Base-by-base conservation (phyloP, 2,329 filamentous ascomycete species). In the Fusarium euwallaceae region DNA sequence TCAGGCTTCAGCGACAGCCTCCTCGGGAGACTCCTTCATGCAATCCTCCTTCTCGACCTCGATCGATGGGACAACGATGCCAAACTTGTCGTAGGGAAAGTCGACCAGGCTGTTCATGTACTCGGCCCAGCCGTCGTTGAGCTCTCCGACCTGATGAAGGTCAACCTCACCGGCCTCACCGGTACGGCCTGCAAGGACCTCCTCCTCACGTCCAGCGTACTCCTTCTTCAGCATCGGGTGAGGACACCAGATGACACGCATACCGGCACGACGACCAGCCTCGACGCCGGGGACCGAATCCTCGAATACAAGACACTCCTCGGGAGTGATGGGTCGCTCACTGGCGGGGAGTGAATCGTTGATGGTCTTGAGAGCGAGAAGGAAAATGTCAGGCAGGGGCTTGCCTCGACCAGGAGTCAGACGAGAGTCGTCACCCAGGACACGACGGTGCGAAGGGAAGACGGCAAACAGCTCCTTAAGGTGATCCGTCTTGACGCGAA, bases 231-330 rank as follows among this genome's bases (percentile, higher is more conserved):
- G 85, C 79, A 91, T 94, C 1, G 91, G 90, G 83, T 98, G 95
- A 27, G 97, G 97, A 77, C 91, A 93, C 97, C 97, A 99, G 1
- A 98, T 88, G 14, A 97, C 95, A 75, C 96, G 91, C 96, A 98
- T 98, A 0, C 96, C 96, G 0, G 97, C 97, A 75, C 97, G 90
- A 63, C 97, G 88, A 6, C 95, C 97, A 3, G 95, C 91, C 84
- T 99, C 97, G 4, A 98, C 95, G 5, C 97, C 97, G 0, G 95
- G 94, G 2, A 98, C 95, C 55, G 93, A 94, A 83, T 99, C 97
- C 84, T 99, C 97, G 79, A 99, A 98, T 0, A 98, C 97, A 17
- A 99, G 87, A 81, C 97, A 98, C 83, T 98, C 96, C 76, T 94
- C 93, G 0, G 95, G 95, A 64, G 81, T 87, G 72, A 99, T 92